These are phyloP conservation scores for Fusarium fujikuroi DNA, from an alignment of 2,329 filamentous ascomycete genomes.

Conservation along the genomic window DNA sequence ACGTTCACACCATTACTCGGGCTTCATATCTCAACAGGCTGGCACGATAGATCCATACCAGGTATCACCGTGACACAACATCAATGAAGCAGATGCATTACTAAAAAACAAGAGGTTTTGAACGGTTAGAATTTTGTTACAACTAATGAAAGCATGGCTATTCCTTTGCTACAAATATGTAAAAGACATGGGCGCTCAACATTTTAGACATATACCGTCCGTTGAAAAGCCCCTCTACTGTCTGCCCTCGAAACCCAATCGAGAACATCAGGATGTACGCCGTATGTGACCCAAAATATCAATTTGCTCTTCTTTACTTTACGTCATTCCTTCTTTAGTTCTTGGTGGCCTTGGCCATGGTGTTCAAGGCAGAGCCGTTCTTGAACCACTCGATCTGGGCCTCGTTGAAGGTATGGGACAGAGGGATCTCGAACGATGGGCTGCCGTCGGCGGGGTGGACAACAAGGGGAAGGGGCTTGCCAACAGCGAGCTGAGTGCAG, in stretches of 20 bases:
- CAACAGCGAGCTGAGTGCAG: conserved; percentile 89
- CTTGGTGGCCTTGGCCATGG: conserved; percentile 83
- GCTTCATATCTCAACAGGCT: not conserved
- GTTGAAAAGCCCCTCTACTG: conserved; percentile 40
- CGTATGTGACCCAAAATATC: conserved; percentile 39
- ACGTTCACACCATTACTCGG: not conserved
- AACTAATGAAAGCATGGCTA: conserved; percentile 45
- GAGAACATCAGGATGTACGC: conserved; percentile 46
- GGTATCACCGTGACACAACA: not conserved
- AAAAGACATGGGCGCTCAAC: conserved; percentile 37
- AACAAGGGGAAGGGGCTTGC: conserved; percentile 89
- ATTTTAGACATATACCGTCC: conserved; percentile 31
- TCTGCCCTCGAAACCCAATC: conserved; percentile 40
- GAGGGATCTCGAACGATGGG: conserved; percentile 80
- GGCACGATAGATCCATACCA: not conserved
- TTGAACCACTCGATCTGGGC: conserved; percentile 99
- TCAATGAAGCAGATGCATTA: not conserved
- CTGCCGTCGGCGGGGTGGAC: conserved; percentile 89
- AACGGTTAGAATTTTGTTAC: conserved; percentile 44
- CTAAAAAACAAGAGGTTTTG: conserved; percentile 5
- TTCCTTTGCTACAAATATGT: conserved; percentile 40
- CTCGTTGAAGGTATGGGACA: conserved; percentile 98
- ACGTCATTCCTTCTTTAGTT: conserved; percentile 45
- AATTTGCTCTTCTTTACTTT: conserved; percentile 34
- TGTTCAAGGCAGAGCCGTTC: conserved; percentile 97